Evolutionary conservation across 2,329 filamentous ascomycete species (phyloP).

Genomic region (Neonectria sp.): DNA sequence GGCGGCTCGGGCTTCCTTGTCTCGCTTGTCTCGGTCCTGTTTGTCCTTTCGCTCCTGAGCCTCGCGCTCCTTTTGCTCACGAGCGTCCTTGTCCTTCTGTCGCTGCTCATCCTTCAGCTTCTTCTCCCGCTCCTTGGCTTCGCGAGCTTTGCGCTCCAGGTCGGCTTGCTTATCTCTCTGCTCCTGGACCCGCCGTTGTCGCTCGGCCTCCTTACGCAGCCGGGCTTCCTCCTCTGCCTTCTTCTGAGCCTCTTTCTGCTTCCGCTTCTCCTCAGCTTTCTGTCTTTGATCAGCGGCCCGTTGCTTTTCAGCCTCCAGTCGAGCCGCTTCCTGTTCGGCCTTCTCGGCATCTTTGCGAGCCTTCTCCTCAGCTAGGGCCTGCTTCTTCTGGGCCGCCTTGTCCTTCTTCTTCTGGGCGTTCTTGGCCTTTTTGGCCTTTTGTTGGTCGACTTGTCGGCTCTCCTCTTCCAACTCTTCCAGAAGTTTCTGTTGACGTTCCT

Average conservation of each 20-base stretch:
- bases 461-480: constrained; percentile 94
- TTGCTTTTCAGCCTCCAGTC: constrained; percentile 82
- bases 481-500: constrained; percentile 91
- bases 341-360: constrained; percentile 90
- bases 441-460: constrained; percentile 79
- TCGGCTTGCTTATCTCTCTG: constrained; percentile 90
- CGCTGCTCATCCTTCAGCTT: constrained; percentile 88
- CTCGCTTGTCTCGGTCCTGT: constrained; percentile 74
- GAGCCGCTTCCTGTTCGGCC: constrained; percentile 86
- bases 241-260: constrained; percentile 91
- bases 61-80: constrained; percentile 80
- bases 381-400: constrained; percentile 90
- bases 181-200: constrained; percentile 83
- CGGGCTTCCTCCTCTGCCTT: constrained; percentile 93
- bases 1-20: constrained; percentile 69
- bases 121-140: constrained; percentile 79
- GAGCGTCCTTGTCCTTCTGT: constrained; percentile 83
- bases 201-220: constrained; percentile 87
- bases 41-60: constrained; percentile 74
- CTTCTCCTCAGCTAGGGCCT: constrained; percentile 91
- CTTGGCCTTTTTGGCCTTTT: constrained; percentile 92
- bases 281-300: constrained; percentile 84
- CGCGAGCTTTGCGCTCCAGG: constrained; percentile 82
- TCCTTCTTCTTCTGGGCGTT: constrained; percentile 97
- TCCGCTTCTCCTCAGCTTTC: constrained; percentile 91